A percentile compares a stretch with the other conserved stretches of the same genome.
Conservation (phyloP, 129 eudicot species). For the Pseudognaphalium luteoalbum region DNA sequence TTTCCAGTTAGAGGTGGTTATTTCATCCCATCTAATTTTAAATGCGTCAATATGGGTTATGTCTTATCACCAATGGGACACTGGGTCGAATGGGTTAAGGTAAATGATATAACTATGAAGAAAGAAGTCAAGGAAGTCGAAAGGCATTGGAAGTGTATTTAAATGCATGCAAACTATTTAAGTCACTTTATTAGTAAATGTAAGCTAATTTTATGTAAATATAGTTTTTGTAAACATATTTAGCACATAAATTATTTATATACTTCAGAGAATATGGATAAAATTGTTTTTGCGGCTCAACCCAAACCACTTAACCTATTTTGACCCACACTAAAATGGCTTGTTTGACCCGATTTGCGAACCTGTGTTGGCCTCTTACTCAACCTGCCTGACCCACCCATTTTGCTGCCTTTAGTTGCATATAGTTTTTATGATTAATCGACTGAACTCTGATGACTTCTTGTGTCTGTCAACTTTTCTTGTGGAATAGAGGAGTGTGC, state of each 20-base stretch:
- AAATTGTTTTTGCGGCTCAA: not conserved
- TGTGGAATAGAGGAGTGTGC: constrained; percentile 75
- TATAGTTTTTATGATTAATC: not conserved
- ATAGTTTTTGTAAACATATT: not conserved
- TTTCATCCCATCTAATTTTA: not conserved
- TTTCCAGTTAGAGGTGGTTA: not conserved
- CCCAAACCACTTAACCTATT: not conserved
- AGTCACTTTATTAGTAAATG: not conserved
- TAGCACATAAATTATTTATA: not conserved
- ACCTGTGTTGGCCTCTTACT: not conserved
- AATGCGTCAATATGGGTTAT: not conserved
- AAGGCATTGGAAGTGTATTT: not conserved
- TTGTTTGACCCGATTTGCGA: not conserved
- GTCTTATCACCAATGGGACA: not conserved
- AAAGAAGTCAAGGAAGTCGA: not conserved
- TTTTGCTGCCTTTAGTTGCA: not conserved
- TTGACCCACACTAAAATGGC: not conserved
- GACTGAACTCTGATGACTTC: constrained; percentile 1
- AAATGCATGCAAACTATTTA: not conserved
- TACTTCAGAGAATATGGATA: not conserved
- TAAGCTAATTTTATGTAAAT: not conserved
- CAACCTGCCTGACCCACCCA: not conserved
- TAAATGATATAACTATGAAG: not conserved
- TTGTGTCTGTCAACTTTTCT: not conserved
- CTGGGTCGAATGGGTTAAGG: not conserved